Evolutionary conservation across 1,284 basidiomycete species (phyloP).

Genomic region (Pseudozyma pruni): DNA sequence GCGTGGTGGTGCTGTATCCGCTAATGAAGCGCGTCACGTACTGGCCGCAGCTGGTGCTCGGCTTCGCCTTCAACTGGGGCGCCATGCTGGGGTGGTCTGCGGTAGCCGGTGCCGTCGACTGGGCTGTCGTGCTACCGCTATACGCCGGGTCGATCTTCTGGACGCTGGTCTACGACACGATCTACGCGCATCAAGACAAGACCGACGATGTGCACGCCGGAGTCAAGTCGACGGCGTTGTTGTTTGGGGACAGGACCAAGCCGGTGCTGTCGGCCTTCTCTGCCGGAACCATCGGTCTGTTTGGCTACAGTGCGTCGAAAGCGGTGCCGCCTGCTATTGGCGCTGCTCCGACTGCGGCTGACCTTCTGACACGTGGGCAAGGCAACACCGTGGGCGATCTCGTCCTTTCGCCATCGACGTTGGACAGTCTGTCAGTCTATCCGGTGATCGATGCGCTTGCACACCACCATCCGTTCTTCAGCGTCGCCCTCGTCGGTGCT

Average conservation of each 20-base stretch:
- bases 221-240: constrained; percentile 91
- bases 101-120: constrained; percentile 82
- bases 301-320: constrained; percentile 74
- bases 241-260: constrained; percentile 80
- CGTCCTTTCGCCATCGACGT: constrained; percentile 15
- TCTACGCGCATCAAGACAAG: constrained; percentile 99
- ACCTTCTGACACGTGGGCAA: constrained; percentile 7
- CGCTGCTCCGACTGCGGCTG: constrained; percentile 10
- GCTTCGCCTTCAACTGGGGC: constrained; percentile 97
- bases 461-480: constrained; percentile 76
- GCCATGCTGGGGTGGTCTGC: constrained; percentile 96
- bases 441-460: constrained; percentile 22
- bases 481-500: constrained; percentile 77
- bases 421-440: constrained; percentile 17
- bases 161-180: constrained; percentile 97
- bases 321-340: constrained; percentile 24
- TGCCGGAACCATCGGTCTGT: constrained; percentile 77
- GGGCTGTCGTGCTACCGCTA: constrained; percentile 79
- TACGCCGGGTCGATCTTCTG: constrained; percentile 90
- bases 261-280: constrained; percentile 82
- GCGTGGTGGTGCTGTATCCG: constrained; percentile 88
- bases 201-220: constrained; percentile 86
- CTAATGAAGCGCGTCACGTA: constrained; percentile 97
- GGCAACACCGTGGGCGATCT: constrained; percentile 22
- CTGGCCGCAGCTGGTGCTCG: constrained; percentile 84